Evolutionary conservation across 106 monocot species (phyloP), one percentile per base, ranked within the genome.

Genomic region (Dendrobium nobile): DNA sequence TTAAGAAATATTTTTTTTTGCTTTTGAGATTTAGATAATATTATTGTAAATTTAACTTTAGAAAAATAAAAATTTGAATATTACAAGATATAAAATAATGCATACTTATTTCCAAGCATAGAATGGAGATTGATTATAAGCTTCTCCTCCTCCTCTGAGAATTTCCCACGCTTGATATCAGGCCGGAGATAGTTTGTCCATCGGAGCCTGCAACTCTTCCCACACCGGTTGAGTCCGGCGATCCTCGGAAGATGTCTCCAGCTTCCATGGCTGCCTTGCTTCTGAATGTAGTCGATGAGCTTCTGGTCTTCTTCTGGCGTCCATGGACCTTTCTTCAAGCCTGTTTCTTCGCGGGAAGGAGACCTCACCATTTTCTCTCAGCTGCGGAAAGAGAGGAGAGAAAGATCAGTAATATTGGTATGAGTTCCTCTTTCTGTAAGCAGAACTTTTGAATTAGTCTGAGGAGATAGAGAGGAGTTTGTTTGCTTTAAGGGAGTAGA

Each of bases 261-360:
- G 79, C 81, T 88, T 0, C 86, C 84, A 16, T 84, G 86, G 75
- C 90, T 87, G 73, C 91, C 91, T 31, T 91, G 79, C 76, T 82
- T 78, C 58, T 86, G 43, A 17, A 91, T 88, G 84, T 79, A 86
- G 7, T 86, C 86, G 58, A 79, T 72, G 27, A 91, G 85, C 82
- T 85, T 78, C 77, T 82, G 64, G 78, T 92, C 92, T 56, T 92
- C 92, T 48, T 92, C 92, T 20, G 85, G 87, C 20, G 89, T 92
- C 92, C 92, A 92, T 0, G 92, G 92, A 16, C 92, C 92, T 44
- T 89, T 92, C 92, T 92, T 92, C 77, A 92, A 74, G 4, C 87
- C 92, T 9, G 68, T 55, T 56, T 89, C 86, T 11, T 91, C 84
- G 47, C 91, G 84, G 78, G 86, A 86, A 20, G 91, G 91, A 67